phyloP scores from a whole-genome alignment of 768 basidiomycete species.

The Fomitopsis serialis region DNA sequence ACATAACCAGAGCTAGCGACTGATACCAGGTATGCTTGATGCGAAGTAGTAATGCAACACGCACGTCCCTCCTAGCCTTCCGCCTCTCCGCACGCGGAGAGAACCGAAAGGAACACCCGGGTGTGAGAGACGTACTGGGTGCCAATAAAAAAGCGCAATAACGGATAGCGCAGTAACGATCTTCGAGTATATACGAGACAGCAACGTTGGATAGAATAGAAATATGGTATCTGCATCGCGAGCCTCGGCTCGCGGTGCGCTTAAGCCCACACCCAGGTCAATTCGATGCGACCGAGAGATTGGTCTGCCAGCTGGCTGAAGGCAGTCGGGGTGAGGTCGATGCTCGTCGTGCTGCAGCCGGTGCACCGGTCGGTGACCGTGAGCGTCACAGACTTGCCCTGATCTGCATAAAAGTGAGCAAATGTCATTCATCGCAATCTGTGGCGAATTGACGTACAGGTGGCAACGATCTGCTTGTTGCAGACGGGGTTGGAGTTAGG shows the following conservation, averaged over 20 bases:
- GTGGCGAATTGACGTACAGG: conserved; percentile 39
- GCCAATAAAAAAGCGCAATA: too few species aligned
- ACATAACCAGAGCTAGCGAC: conserved; percentile 13
- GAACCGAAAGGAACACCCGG: conserved; percentile 14
- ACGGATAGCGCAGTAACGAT: conserved; percentile 4
- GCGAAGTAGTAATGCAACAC: not conserved
- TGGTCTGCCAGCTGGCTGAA: conserved; percentile 43
- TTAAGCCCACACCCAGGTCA: conserved; percentile 39
- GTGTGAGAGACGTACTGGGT: conserved; percentile 10
- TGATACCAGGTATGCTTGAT: conserved; percentile 2
- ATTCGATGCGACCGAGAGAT: conserved; percentile 45
- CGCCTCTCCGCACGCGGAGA: conserved; percentile 23
- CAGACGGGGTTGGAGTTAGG: conserved; percentile 79
- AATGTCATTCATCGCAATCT: conserved; percentile 1
- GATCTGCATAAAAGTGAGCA: conserved; percentile 31
- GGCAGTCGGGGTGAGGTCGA: conserved; percentile 61
- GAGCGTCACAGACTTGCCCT: conserved; percentile 44
- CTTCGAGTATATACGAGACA: not conserved
- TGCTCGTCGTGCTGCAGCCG: conserved; percentile 43
- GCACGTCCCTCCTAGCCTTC: conserved; percentile 19
- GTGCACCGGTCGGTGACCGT: conserved; percentile 58
- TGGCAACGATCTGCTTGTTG: conserved; percentile 34
- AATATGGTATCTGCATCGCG: conserved; percentile 1
- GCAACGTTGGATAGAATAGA: not conserved
- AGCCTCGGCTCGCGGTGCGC: not conserved